phyloP scores from a whole-genome alignment of 2,329 filamentous ascomycete genomes.

The Diaporthe sp. region DNA sequence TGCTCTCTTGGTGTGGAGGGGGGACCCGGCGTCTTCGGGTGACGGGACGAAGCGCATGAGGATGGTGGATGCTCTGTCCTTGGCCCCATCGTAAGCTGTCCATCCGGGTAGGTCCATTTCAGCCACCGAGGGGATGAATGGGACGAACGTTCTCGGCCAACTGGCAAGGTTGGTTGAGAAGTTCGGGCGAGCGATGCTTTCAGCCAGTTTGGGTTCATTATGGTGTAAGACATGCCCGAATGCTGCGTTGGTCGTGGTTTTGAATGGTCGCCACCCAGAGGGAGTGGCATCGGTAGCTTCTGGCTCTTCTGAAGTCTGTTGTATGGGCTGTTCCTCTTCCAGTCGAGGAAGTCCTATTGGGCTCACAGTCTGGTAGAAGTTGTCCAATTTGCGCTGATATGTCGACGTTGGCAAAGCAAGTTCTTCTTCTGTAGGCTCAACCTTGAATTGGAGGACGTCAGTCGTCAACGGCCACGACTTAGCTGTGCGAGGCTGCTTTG shows the following conservation, averaged over 20 bases:
- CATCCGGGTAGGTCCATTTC: slow-evolving; percentile 56
- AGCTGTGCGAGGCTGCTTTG: background rate
- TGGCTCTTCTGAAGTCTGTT: background rate
- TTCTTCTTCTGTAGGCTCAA: slow-evolving; percentile 35
- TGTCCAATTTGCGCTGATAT: slow-evolving; percentile 15
- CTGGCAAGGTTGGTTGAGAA: slow-evolving; percentile 43
- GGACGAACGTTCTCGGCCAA: slow-evolving; percentile 55
- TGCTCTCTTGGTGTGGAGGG: slow-evolving; percentile 37
- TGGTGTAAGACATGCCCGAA: slow-evolving; percentile 67
- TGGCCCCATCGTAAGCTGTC: slow-evolving; percentile 43
- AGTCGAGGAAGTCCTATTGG: slow-evolving; percentile 27
- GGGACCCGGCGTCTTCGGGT: slow-evolving; percentile 27
- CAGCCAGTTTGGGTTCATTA: slow-evolving; percentile 39
- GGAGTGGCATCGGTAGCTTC: slow-evolving; percentile 24
- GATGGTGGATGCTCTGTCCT: slow-evolving; percentile 51
- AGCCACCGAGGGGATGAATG: slow-evolving; percentile 62
- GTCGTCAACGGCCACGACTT: slow-evolving; percentile 18
- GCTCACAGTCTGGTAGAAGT: background rate
- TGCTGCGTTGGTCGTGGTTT: slow-evolving; percentile 50
- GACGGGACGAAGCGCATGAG: slow-evolving; percentile 62
- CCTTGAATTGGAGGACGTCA: slow-evolving; percentile 31
- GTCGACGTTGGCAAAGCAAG: slow-evolving; percentile 25
- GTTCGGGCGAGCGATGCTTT: slow-evolving; percentile 36
- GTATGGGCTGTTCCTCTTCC: background rate
- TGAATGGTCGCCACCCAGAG: slow-evolving; percentile 40